These are phyloP conservation scores for Tillandsia fasciculata DNA, from an alignment of 176 grass and related monocot species.

Conservation along the genomic window DNA sequence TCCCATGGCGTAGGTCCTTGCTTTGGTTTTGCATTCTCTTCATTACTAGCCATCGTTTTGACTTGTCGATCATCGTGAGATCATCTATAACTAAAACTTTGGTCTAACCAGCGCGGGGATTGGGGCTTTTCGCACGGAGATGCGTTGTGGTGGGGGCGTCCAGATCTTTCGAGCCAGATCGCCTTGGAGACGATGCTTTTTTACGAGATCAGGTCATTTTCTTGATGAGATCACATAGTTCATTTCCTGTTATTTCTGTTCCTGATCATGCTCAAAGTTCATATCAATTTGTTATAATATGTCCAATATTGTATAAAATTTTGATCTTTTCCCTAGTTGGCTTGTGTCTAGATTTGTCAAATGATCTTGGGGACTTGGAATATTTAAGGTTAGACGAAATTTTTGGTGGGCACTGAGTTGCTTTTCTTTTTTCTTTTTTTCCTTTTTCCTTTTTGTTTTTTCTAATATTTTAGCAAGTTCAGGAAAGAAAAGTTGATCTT, in stretches of 20 bases:
- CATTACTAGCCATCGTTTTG: background rate
- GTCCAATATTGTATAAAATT: background rate
- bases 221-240: background rate
- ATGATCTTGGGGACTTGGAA: background rate
- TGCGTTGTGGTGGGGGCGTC: conserved; percentile 14
- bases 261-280: no score
- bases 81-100: conserved; percentile 7
- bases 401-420: background rate
- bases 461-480: conserved; percentile 29
- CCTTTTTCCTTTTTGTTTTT: background rate
- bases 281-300: background rate
- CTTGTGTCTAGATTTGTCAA: no score
- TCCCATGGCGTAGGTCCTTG: conserved; percentile 5
- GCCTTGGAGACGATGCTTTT: conserved; percentile 9
- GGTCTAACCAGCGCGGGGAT: conserved; percentile 27
- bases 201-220: conserved; percentile 31
- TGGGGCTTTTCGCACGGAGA: conserved; percentile 10
- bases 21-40: background rate
- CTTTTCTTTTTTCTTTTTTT: conserved; percentile 8
- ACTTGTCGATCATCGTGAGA: background rate
- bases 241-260: background rate
- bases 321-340: no score
- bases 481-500: conserved; percentile 32
- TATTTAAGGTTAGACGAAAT: background rate
- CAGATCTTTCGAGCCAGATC: conserved; percentile 38